phyloP scores from a whole-genome alignment of 257 asterid genomes.

The Rehmannia glutinosa region DNA sequence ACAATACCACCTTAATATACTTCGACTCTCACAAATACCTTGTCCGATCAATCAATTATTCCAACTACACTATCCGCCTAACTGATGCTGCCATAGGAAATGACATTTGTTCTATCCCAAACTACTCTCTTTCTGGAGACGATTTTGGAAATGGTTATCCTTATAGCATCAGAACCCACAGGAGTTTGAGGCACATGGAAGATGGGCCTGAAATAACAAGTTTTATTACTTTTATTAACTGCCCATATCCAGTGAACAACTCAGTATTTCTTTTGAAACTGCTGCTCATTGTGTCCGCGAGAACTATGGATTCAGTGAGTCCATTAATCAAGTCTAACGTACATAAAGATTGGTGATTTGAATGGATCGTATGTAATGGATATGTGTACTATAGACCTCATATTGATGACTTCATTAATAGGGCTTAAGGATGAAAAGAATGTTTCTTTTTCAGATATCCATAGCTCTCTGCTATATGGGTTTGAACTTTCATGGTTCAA shows the following conservation, averaged over 20 bases:
- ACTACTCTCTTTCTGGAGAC: not conserved
- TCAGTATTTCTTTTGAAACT: not conserved
- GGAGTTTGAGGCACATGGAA: too few relatives aligned
- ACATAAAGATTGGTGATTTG: slow-evolving; percentile 8
- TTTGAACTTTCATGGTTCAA: slow-evolving; percentile 18
- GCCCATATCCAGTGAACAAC: slow-evolving; percentile 13
- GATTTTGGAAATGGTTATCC: too few relatives aligned
- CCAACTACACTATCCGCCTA: slow-evolving; percentile 17
- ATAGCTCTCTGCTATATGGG: slow-evolving; percentile 16
- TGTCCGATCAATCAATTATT: slow-evolving; percentile 21
- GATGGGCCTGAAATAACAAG: not conserved
- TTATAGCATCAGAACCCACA: not conserved
- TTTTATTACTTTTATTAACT: slow-evolving; percentile 16
- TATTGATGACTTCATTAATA: not conserved
- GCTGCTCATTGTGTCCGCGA: not conserved
- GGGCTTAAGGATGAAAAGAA: not conserved
- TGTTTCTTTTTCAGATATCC: slow-evolving; percentile 16
- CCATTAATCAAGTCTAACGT: not conserved
- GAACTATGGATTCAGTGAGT: not conserved
- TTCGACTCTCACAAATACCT: not conserved
- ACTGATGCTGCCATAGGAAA: slow-evolving; percentile 9
- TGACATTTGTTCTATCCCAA: slow-evolving; percentile 19
- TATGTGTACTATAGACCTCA: not conserved
- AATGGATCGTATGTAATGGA: not conserved
- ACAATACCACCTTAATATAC: slow-evolving; percentile 6